phyloP scores from a whole-genome alignment of 495 filamentous ascomycete genomes.

The Choiromyces venosus region DNA sequence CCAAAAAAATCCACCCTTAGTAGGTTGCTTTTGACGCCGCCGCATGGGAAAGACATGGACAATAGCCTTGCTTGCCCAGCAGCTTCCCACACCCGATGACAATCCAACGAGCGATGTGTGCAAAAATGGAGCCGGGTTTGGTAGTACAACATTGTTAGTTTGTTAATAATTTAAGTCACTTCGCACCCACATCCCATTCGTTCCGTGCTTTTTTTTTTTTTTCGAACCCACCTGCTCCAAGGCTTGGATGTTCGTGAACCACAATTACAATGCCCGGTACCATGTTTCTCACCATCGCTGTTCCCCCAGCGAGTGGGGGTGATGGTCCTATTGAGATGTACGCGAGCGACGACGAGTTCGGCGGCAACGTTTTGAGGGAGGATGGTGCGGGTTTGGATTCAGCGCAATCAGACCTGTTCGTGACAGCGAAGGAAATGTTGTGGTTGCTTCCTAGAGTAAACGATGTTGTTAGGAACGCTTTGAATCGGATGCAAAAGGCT shows the following conservation, averaged over 20 bases:
- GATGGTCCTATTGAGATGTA: constrained; percentile 29
- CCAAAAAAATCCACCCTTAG: not conserved
- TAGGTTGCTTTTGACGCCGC: not conserved
- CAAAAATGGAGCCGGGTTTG: not conserved
- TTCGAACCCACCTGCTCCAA: constrained; percentile 7
- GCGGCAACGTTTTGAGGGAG: constrained; percentile 31
- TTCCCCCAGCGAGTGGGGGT: constrained; percentile 19
- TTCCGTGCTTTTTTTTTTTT: constrained; percentile 13
- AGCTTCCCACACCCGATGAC: not conserved
- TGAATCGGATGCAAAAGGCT: constrained; percentile 39
- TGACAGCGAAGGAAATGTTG: constrained; percentile 34
- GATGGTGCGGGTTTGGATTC: constrained; percentile 26
- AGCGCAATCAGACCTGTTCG: constrained; percentile 34
- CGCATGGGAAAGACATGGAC: not conserved
- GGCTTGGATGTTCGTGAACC: constrained; percentile 18
- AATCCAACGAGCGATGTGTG: not conserved
- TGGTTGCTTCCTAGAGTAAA: constrained; percentile 40
- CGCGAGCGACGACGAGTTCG: constrained; percentile 28
- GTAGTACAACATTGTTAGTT: constrained; percentile 13
- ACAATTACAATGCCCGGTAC: constrained; percentile 20
- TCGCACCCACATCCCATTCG: constrained; percentile 29
- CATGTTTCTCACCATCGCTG: constrained; percentile 28
- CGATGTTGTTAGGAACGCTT: constrained; percentile 31
- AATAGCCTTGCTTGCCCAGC: not conserved
- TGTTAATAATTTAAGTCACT: constrained; percentile 33